phyloP scores from a whole-genome alignment of 352 stramenopile genomes.

The Phytophthora cactorum region DNA sequence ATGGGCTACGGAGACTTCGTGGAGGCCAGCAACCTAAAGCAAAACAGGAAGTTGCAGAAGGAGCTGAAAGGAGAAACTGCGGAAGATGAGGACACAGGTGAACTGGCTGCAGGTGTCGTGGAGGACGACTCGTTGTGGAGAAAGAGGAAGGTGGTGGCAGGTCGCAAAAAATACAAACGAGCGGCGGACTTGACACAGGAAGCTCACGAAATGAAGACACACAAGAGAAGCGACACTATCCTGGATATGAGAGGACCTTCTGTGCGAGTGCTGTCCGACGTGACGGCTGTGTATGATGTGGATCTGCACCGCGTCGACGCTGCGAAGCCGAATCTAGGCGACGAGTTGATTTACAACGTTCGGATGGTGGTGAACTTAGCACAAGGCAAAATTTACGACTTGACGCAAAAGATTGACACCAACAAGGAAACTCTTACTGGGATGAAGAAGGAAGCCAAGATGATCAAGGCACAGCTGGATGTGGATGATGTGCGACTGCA shows the following conservation, averaged over 20 bases:
- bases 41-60: constrained; percentile 93
- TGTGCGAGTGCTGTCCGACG: constrained; percentile 71
- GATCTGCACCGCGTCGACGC: constrained; percentile 48
- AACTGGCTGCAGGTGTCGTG: constrained; percentile 33
- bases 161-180: constrained; percentile 58
- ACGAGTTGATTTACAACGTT: constrained; percentile 93
- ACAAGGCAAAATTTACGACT: constrained; percentile 77
- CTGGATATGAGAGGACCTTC: constrained; percentile 91
- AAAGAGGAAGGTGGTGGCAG: constrained; percentile 62
- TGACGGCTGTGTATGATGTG: constrained; percentile 73
- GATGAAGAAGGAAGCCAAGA: constrained; percentile 72
- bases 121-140: constrained; percentile 86
- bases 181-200: constrained; percentile 72
- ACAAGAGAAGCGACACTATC: constrained; percentile 71
- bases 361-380: constrained; percentile 87
- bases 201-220: constrained; percentile 42
- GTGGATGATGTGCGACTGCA: constrained; percentile 61
- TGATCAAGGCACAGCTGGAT: constrained; percentile 65
- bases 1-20: constrained; percentile 95
- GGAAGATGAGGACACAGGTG: constrained; percentile 39
- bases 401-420: constrained; percentile 72
- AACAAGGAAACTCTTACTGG: constrained; percentile 54
- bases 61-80: constrained; percentile 87
- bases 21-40: constrained; percentile 91
- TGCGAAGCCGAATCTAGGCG: constrained; percentile 77